A percentile compares a stretch with the other conserved stretches of the same genome.
These are phyloP conservation scores for Plasmodium reichenowi DNA, from an alignment of 169 alveolate species.

Conservation along the genomic window DNA sequence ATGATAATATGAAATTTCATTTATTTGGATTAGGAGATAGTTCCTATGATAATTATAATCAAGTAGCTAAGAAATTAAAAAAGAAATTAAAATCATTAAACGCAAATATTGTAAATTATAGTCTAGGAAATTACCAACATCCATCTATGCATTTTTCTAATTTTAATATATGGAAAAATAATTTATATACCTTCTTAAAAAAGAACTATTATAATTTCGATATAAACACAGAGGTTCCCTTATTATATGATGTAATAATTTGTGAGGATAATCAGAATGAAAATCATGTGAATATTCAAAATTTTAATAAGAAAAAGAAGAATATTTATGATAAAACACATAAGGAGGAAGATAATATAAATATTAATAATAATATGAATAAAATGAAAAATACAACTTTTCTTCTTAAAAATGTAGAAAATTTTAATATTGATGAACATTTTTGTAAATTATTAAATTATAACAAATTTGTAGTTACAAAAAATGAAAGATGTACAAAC, in stretches of 20 bases:
- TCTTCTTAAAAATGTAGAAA: background rate
- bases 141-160: slow-evolving; percentile 73
- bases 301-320: background rate
- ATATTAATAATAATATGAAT: background rate
- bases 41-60: slow-evolving; percentile 65
- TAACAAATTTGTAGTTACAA: slow-evolving; percentile 37
- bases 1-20: slow-evolving; percentile 49
- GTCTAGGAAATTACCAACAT: slow-evolving; percentile 71
- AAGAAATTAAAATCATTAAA: slow-evolving; percentile 43
- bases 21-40: slow-evolving; percentile 73
- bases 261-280: background rate
- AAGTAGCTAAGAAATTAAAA: slow-evolving; percentile 62
- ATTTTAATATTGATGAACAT: slow-evolving; percentile 23
- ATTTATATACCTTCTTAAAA: slow-evolving; percentile 45
- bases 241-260: slow-evolving; percentile 7
- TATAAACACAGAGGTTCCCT: slow-evolving; percentile 14
- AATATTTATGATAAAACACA: background rate
- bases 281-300: background rate
- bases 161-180: slow-evolving; percentile 49
- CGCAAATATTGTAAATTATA: slow-evolving; percentile 53
- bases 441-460: slow-evolving; percentile 17
- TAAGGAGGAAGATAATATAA: background rate
- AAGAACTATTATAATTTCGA: slow-evolving; percentile 19
- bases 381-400: no score
- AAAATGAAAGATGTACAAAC: slow-evolving; percentile 43